Conservation (phyloP, 2,329 filamentous ascomycete genomes). For the Pseudocercospora vitis region DNA sequence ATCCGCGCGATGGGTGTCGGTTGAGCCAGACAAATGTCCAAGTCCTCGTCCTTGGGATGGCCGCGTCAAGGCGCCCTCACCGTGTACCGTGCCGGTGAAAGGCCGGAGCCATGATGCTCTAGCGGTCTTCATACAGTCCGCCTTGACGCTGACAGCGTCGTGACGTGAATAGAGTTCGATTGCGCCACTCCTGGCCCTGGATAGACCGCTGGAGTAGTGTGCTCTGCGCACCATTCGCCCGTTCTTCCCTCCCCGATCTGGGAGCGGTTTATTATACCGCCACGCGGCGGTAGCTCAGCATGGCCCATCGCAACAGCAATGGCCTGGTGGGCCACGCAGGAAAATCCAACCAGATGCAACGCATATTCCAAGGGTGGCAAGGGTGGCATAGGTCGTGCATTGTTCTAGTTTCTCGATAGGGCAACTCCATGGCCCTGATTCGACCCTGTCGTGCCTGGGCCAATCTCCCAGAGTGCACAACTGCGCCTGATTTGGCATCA, state of each 20-base stretch:
- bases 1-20: background rate
- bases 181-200: background rate
- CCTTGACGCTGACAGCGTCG: background rate
- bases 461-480: background rate
- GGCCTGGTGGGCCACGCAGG: background rate
- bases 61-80: background rate
- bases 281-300: slow-evolving; percentile 3
- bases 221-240: background rate
- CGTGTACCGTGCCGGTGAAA: background rate
- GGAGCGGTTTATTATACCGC: background rate
- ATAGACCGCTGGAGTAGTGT: background rate
- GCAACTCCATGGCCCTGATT: background rate
- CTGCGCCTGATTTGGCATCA: background rate
- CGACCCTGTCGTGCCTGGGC: background rate
- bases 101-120: background rate
- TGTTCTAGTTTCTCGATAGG: slow-evolving; percentile 4
- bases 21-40: background rate
- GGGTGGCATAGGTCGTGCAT: background rate
- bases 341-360: slow-evolving; percentile 8
- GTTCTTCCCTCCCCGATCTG: background rate
- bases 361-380: slow-evolving; percentile 5
- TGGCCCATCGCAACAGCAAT: background rate
- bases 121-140: background rate
- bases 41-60: too few relatives aligned
- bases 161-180: background rate